These are phyloP conservation scores for Phytophthora pinifolia DNA, from an alignment of 352 stramenopile species.

Conservation along the genomic window DNA sequence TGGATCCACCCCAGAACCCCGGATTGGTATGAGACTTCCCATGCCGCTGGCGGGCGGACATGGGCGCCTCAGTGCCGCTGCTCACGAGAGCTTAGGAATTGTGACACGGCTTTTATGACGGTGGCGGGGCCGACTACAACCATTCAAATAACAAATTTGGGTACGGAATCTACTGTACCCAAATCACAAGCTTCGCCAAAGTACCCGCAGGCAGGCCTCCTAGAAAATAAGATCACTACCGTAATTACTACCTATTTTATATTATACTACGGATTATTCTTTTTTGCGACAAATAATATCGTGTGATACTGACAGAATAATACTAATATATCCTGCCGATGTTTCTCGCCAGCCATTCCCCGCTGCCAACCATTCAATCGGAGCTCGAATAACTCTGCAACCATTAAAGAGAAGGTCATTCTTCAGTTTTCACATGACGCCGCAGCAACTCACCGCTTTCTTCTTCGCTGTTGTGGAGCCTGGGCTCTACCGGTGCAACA, in stretches of 20 bases:
- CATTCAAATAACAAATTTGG: too few species aligned
- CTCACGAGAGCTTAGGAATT: too few species aligned
- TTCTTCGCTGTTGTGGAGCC: conserved; percentile 16
- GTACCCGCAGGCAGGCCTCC: too few species aligned
- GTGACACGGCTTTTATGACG: too few species aligned
- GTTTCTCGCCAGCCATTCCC: neutral
- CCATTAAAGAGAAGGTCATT: neutral
- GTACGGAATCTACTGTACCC: too few species aligned
- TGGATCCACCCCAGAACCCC: neutral
- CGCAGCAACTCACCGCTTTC: conserved; percentile 12
- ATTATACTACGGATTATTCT: conserved; percentile 6
- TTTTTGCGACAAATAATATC: neutral
- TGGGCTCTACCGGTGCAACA: conserved; percentile 21
- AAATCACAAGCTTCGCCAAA: too few species aligned
- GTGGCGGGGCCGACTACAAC: too few species aligned
- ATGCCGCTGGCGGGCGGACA: neutral
- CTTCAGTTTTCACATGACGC: conserved; percentile 3
- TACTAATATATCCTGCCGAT: conserved; percentile 5
- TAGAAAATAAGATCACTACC: neutral
- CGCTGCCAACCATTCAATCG: neutral
- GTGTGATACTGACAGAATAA: conserved; percentile 1
- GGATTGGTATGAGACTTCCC: neutral
- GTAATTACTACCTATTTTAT: conserved; percentile 4
- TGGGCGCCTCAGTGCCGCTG: neutral
- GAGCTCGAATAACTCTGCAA: neutral